Conservation (phyloP, 768 basidiomycete species). For the Tulasnella sp. region DNA sequence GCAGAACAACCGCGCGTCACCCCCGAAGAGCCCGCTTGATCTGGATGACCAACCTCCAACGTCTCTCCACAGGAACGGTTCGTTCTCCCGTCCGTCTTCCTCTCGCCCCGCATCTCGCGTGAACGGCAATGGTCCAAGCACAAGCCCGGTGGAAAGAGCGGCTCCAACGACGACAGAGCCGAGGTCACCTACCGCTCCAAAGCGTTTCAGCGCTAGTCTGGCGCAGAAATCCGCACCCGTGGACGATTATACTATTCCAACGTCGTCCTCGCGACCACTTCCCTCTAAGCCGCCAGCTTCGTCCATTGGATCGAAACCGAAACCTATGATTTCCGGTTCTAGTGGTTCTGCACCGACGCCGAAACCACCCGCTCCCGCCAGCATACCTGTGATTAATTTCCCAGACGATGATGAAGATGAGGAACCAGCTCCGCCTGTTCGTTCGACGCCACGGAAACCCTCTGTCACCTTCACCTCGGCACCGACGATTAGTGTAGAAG, state of each 20-base stretch:
- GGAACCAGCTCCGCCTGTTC: conserved; percentile 27
- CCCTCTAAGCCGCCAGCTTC: not conserved
- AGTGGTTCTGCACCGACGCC: not conserved
- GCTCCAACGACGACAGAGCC: not conserved
- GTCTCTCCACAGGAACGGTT: not conserved
- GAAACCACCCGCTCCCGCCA: not conserved
- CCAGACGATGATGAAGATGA: conserved; percentile 34
- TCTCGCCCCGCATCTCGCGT: not conserved
- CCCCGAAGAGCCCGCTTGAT: not conserved
- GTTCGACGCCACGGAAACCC: conserved; percentile 9
- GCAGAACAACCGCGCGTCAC: not conserved
- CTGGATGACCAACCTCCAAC: conserved; percentile 11
- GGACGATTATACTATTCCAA: not conserved
- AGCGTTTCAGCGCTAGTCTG: not conserved
- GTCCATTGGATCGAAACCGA: not conserved
- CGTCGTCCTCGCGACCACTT: not conserved
- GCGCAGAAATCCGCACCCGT: not conserved
- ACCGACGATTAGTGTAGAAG: conserved; percentile 19
- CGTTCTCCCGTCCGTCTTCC: not conserved
- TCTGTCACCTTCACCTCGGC: conserved; percentile 22
- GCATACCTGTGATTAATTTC: conserved; percentile 29
- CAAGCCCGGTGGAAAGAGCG: not conserved
- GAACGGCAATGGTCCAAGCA: not conserved
- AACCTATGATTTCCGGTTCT: not conserved
- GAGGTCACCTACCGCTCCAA: not conserved